Percentiles rank a stretch among this genome's conserved stretches.
These are phyloP conservation scores for Penicillium daleae DNA, from an alignment of 495 filamentous ascomycete genomes.

Conservation along the genomic window DNA sequence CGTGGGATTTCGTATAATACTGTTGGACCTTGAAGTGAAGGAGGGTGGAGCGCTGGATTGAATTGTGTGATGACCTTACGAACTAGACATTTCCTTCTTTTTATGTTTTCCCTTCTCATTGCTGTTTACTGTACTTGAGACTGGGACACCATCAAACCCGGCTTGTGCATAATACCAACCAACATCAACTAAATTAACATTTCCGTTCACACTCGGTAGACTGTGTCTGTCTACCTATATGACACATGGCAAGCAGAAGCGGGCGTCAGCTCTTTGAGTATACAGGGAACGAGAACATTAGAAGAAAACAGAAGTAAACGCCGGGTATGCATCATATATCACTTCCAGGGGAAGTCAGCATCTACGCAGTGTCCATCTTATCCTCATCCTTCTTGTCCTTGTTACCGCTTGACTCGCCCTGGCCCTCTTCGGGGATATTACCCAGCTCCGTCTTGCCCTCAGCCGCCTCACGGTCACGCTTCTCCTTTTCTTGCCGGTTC, in stretches of 20 bases:
- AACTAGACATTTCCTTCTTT: slow-evolving; percentile 28
- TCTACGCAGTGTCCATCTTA: slow-evolving; percentile 70
- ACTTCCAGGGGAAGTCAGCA: slow-evolving; percentile 25
- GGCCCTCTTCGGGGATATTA: slow-evolving; percentile 81
- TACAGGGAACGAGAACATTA: slow-evolving; percentile 24
- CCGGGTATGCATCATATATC: slow-evolving; percentile 51
- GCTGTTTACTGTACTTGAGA: slow-evolving; percentile 12
- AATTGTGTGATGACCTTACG: slow-evolving; percentile 33
- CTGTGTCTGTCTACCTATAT: background rate
- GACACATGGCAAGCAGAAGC: background rate
- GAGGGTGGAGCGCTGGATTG: background rate
- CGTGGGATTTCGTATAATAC: background rate
- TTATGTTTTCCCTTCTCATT: background rate
- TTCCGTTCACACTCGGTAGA: slow-evolving; percentile 23
- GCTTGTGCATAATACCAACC: slow-evolving; percentile 32
- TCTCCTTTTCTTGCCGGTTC: slow-evolving; percentile 83
- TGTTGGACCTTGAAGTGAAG: background rate
- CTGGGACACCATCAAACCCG: background rate
- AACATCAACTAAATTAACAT: slow-evolving; percentile 26
- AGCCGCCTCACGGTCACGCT: slow-evolving; percentile 72
- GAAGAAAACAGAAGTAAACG: slow-evolving; percentile 36
- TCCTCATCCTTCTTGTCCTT: slow-evolving; percentile 73
- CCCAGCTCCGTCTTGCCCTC: slow-evolving; percentile 73
- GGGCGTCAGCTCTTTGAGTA: slow-evolving; percentile 29
- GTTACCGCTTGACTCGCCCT: slow-evolving; percentile 69